Evolutionary conservation across 306 rosid species (phyloP).

Genomic region (Herpetospermum pedunculosum): DNA sequence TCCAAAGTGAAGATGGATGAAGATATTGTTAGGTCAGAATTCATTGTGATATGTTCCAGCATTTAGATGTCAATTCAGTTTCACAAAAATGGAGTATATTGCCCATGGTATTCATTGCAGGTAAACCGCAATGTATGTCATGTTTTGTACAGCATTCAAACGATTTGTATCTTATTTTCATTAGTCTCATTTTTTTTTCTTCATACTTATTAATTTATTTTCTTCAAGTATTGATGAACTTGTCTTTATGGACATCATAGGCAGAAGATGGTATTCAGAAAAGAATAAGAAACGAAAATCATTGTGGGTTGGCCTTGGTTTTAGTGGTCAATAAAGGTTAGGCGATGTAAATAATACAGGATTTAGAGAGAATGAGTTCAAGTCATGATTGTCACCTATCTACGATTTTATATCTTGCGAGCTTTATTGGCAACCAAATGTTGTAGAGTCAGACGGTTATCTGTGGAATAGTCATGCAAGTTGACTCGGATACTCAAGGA

Average conservation of each 20-base stretch:
- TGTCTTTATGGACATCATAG: background rate
- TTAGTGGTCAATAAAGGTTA: no score
- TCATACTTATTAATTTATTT: no score
- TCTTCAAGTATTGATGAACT: background rate
- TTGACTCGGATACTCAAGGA: no score
- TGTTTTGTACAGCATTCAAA: slow-evolving; percentile 10
- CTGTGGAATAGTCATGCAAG: no score
- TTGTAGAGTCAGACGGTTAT: no score
- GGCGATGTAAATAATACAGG: no score
- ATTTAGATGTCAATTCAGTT: background rate
- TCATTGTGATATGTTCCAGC: background rate
- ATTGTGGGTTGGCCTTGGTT: no score
- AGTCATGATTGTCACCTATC: no score
- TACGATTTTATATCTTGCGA: no score
- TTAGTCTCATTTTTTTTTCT: background rate
- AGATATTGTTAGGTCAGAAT: background rate
- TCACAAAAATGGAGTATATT: background rate
- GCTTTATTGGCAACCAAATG: no score
- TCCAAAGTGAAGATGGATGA: background rate
- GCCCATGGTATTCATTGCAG: background rate
- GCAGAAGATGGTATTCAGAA: background rate
- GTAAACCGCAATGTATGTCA: background rate
- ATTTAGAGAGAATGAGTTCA: no score
- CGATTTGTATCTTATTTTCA: slow-evolving; percentile 2
- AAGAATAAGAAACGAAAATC: background rate